A percentile compares a stretch with the other conserved stretches of the same genome.
Evolutionary conservation across 306 rosid genomes (phyloP).

Genomic region (Castanea mollissima): DNA sequence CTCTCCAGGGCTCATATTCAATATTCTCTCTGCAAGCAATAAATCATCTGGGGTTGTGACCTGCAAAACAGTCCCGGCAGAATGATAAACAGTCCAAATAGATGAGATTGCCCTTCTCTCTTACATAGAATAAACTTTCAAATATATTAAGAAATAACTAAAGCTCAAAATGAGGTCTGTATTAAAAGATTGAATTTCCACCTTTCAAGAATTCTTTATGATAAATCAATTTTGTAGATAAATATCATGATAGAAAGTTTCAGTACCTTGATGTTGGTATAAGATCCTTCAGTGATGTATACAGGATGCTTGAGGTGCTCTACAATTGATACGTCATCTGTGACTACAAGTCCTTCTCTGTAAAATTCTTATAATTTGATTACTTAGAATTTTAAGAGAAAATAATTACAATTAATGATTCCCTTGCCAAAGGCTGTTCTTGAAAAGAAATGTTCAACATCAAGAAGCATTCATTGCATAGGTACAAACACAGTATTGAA

Average conservation of each 20-base stretch:
- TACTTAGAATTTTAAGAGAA: conserved; percentile 14
- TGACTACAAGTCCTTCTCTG: conserved; percentile 93
- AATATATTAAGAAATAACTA: neutral
- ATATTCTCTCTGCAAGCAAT: conserved; percentile 85
- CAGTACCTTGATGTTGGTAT: conserved; percentile 92
- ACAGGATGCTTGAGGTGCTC: conserved; percentile 89
- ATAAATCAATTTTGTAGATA: neutral
- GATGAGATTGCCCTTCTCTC: neutral
- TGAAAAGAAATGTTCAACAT: neutral
- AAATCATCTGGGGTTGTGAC: conserved; percentile 97
- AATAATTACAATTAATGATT: neutral
- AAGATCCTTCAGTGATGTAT: conserved; percentile 82
- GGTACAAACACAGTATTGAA: too few relatives aligned
- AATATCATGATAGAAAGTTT: neutral
- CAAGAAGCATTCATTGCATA: too few relatives aligned
- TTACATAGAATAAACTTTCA: neutral
- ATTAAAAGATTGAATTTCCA: too few relatives aligned
- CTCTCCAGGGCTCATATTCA: conserved; percentile 42
- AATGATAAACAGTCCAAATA: neutral
- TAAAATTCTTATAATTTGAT: conserved; percentile 15
- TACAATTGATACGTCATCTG: conserved; percentile 92
- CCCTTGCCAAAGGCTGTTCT: neutral
- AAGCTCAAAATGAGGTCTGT: too few relatives aligned
- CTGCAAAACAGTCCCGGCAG: conserved; percentile 44
- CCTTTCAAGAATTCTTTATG: neutral